These are phyloP conservation scores for Nemophila menziesii DNA, from an alignment of 257 asterid genomes.

Conservation along the genomic window DNA sequence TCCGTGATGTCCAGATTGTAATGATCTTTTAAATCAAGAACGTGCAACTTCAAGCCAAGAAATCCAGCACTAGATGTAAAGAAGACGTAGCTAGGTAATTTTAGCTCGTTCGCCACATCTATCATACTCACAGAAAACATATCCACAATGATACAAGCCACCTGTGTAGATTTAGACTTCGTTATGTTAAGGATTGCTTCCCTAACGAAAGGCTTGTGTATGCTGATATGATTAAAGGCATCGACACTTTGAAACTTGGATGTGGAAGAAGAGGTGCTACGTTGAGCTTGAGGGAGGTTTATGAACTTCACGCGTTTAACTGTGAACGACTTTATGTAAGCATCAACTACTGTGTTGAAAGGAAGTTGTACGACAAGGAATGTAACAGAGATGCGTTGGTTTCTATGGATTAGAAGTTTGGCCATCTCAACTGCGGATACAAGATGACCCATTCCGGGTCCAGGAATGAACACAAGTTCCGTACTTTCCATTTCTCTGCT, in stretches of 20 bases:
- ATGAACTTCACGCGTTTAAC: conserved; percentile 15
- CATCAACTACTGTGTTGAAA: conserved; percentile 1
- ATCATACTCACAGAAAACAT: conserved; percentile 32
- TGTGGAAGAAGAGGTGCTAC: background rate
- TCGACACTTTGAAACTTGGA: background rate
- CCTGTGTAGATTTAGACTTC: background rate
- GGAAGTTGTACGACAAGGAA: conserved; percentile 33
- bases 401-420: conserved; percentile 23
- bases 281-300: conserved; percentile 16
- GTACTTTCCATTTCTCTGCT: conserved; percentile 10
- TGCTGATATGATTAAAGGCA: conserved; percentile 1
- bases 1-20: conserved; percentile 5
- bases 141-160: conserved; percentile 31
- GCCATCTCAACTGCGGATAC: conserved; percentile 41
- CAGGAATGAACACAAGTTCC: conserved; percentile 32
- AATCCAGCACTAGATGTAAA: conserved; percentile 35
- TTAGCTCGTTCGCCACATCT: conserved; percentile 32
- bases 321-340: conserved; percentile 7
- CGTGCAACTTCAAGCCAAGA: conserved; percentile 19
- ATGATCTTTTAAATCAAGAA: conserved; percentile 14
- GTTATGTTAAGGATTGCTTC: conserved; percentile 14
- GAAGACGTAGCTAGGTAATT: conserved; percentile 30
- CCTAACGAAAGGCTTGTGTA: conserved; percentile 22
- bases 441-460: conserved; percentile 49
- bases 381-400: conserved; percentile 22